Base-by-base conservation (phyloP, 78 protist genomes). In the Dictyostelium discoideum region DNA sequence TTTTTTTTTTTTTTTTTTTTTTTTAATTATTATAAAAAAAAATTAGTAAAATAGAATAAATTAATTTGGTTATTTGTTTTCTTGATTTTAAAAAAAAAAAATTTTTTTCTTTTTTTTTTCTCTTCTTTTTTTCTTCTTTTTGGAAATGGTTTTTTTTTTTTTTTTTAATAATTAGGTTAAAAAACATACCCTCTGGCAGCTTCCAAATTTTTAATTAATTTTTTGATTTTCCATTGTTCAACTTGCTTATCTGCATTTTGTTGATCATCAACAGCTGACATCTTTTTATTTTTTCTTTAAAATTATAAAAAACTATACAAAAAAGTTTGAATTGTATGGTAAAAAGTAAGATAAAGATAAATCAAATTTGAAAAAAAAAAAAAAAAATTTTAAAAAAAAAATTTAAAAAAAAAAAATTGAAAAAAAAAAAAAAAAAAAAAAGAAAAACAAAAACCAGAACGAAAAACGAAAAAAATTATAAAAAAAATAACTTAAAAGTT, bases 221-320 rank as follows among this genome's bases (percentile, higher is more conserved):
- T 98, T 87, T 97, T 98, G 85, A 98, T 93, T 87, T 94, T 97
- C 98, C 98, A 99, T 60, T 95, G 97, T 72, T 97, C 97, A 85
- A 99, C 92, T 93, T 94, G 96, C 54, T 72, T 54, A 29, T 98
- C 98, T 32, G 85, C 69, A 8, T 65, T 86, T 44, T 24, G 54
- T 44, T 80, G 54, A 26, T 72, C 87, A 46, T 76, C 85, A 29
- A 14, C 54, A 76, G 82, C 67, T 77, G 93, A 87, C 94, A 90
- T 90, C 74, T 63, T 81, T 72, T 50, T 10, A 32, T 78, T 78
- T 78, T 78, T 44, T 42, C 26, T 40, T 48, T 37, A 40, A 40
- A 78, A 29, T 42, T 78, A 78, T 18, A 77, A 39, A 40, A 77
- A 22, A 11, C 22, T 32, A 24, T 37, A 77, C 29, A 44, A 42